A percentile compares a stretch with the other conserved stretches of the same genome.
These are phyloP conservation scores for Leishmania tarentolae DNA, from an alignment of 208 protist genomes.

Conservation along the genomic window DNA sequence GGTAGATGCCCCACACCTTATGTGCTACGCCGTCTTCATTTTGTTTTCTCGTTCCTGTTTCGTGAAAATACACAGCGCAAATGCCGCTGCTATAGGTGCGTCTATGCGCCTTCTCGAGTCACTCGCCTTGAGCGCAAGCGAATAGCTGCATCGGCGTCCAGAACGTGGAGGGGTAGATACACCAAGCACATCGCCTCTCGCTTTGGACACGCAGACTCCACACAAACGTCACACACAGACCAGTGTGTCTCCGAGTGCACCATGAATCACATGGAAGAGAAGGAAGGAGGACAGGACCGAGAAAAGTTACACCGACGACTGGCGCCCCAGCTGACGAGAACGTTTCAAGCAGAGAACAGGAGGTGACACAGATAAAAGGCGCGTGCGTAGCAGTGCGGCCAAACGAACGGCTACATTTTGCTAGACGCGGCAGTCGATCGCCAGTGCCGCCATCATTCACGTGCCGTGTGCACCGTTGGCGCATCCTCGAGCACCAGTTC, in stretches of 20 bases:
- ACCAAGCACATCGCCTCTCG: not conserved
- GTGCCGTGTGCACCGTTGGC: slow-evolving; percentile 10
- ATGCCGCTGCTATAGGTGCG: not conserved
- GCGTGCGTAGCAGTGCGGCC: not conserved
- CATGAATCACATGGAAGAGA: not conserved
- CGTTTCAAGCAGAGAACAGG: not conserved
- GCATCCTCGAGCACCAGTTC: slow-evolving; percentile 43
- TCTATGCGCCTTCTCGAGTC: not conserved
- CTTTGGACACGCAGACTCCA: not conserved
- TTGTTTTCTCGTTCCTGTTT: not conserved
- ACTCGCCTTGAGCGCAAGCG: not conserved
- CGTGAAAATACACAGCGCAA: not conserved
- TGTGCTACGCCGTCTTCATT: not conserved
- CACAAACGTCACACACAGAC: not conserved
- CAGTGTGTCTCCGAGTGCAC: not conserved
- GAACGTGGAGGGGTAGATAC: not conserved
- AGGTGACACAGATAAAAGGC: not conserved
- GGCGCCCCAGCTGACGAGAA: not conserved
- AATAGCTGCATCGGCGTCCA: not conserved
- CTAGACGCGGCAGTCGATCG: not conserved
- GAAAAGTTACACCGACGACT: not conserved
- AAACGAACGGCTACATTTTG: not conserved
- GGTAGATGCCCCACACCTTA: not conserved
- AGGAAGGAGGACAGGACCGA: not conserved
- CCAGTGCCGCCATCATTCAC: not conserved